phyloP scores from a whole-genome alignment of 768 basidiomycete species.

The Rhodotorula toruloides region DNA sequence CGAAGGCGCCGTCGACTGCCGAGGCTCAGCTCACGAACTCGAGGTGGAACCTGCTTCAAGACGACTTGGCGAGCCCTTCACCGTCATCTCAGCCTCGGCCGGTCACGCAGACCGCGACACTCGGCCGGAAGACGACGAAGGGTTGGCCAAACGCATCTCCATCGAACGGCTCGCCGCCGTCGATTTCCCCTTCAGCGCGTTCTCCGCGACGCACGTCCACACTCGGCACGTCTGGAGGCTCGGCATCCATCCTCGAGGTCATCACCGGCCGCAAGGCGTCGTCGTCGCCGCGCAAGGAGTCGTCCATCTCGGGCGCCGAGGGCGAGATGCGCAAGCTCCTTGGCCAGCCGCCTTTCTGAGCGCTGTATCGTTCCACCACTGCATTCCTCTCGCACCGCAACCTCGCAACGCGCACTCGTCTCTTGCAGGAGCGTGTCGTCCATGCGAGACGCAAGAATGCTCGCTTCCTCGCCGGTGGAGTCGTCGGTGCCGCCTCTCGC shows the following conservation, averaged over 20 bases:
- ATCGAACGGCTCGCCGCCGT: slow-evolving; percentile 2
- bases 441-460: too few relatives aligned
- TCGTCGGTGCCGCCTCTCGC: too few relatives aligned
- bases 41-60: slow-evolving; percentile 19
- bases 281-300: background rate
- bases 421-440: too few relatives aligned
- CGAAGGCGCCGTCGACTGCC: slow-evolving; percentile 24
- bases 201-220: too few relatives aligned
- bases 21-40: slow-evolving; percentile 27
- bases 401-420: too few relatives aligned
- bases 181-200: too few relatives aligned
- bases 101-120: background rate
- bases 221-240: too few relatives aligned
- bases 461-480: too few relatives aligned
- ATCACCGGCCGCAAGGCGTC: too few relatives aligned
- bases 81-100: background rate
- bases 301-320: slow-evolving; percentile 1
- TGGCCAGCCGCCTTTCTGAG: slow-evolving; percentile 27
- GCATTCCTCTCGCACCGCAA: background rate
- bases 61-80: slow-evolving; percentile 8
- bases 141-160: too few relatives aligned
- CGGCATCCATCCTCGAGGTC: background rate
- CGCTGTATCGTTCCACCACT: background rate
- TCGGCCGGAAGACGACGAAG: background rate
- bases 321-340: slow-evolving; percentile 31